Evolutionary conservation across 1,139 yeast genomes (phyloP).

Genomic region (Entelexis paramagnoliae): DNA sequence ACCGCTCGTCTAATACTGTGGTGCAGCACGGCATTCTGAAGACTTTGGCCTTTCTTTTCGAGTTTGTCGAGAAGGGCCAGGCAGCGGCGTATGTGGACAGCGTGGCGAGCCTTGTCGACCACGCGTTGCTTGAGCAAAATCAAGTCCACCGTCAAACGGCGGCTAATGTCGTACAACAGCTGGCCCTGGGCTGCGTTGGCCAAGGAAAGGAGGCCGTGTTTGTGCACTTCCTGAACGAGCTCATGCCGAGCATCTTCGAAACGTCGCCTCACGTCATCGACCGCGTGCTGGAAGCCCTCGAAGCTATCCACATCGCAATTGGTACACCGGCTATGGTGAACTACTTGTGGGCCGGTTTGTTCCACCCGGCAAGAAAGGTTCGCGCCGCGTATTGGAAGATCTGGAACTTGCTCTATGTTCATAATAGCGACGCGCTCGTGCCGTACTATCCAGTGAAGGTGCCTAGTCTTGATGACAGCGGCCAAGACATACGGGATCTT

Average conservation of each 20-base stretch:
- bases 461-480: slow-evolving; percentile 26
- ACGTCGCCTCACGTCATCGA: slow-evolving; percentile 90
- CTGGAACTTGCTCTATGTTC: slow-evolving; percentile 67
- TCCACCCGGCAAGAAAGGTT: slow-evolving; percentile 88
- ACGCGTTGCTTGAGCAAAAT: slow-evolving; percentile 85
- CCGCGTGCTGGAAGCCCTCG: slow-evolving; percentile 72
- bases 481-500: slow-evolving; percentile 12
- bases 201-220: slow-evolving; percentile 64
- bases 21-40: slow-evolving; percentile 94
- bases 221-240: slow-evolving; percentile 60
- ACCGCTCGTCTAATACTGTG: slow-evolving; percentile 81
- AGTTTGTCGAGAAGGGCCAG: slow-evolving; percentile 63
- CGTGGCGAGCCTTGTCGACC: slow-evolving; percentile 70
- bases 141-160: slow-evolving; percentile 94
- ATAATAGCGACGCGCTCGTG: slow-evolving; percentile 62
- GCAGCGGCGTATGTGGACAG: slow-evolving; percentile 78
- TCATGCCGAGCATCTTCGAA: slow-evolving; percentile 79
- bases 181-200: slow-evolving; percentile 73
- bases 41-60: slow-evolving; percentile 87
- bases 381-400: slow-evolving; percentile 77
- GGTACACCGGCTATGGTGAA: slow-evolving; percentile 70
- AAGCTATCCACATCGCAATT: slow-evolving; percentile 57
- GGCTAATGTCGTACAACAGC: slow-evolving; percentile 72
- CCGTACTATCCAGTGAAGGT: slow-evolving; percentile 61
- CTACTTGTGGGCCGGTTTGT: slow-evolving; percentile 79